These are phyloP conservation scores for Fusarium agapanthi DNA, from an alignment of 2,329 filamentous ascomycete genomes.

Conservation along the genomic window DNA sequence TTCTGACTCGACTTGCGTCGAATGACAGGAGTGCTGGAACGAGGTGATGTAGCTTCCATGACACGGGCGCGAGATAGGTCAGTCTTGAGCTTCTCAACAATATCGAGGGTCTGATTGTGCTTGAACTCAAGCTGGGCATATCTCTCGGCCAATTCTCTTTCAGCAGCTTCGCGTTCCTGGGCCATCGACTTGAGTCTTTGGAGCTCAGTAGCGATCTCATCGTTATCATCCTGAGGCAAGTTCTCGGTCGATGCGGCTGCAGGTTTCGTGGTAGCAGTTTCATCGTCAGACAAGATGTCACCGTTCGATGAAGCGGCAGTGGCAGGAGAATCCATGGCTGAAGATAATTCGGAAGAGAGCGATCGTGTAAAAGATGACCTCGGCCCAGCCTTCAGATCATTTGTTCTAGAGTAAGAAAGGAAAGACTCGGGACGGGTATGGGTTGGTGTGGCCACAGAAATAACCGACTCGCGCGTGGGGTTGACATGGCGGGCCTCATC, in stretches of 20 bases:
- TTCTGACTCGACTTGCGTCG: slow-evolving; percentile 94
- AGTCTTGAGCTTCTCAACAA: slow-evolving; percentile 90
- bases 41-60: slow-evolving; percentile 66
- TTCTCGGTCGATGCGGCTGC: slow-evolving; percentile 48
- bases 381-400: slow-evolving; percentile 72
- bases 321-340: slow-evolving; percentile 78
- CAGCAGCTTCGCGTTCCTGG: slow-evolving; percentile 78
- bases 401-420: slow-evolving; percentile 80
- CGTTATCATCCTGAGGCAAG: slow-evolving; percentile 49
- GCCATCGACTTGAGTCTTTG: slow-evolving; percentile 75
- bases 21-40: slow-evolving; percentile 78
- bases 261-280: slow-evolving; percentile 57
- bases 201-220: slow-evolving; percentile 69
- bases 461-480: slow-evolving; percentile 62
- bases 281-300: slow-evolving; percentile 54
- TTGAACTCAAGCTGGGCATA: slow-evolving; percentile 85
- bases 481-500: slow-evolving; percentile 78
- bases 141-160: slow-evolving; percentile 76
- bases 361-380: slow-evolving; percentile 81
- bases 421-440: slow-evolving; percentile 77
- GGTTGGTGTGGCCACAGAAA: slow-evolving; percentile 61
- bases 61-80: slow-evolving; percentile 82
- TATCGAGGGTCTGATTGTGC: slow-evolving; percentile 82
- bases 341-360: slow-evolving; percentile 93
- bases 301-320: slow-evolving; percentile 70